These are phyloP conservation scores for Geoglossum glabrum DNA, from an alignment of 495 filamentous ascomycete genomes.

Conservation along the genomic window DNA sequence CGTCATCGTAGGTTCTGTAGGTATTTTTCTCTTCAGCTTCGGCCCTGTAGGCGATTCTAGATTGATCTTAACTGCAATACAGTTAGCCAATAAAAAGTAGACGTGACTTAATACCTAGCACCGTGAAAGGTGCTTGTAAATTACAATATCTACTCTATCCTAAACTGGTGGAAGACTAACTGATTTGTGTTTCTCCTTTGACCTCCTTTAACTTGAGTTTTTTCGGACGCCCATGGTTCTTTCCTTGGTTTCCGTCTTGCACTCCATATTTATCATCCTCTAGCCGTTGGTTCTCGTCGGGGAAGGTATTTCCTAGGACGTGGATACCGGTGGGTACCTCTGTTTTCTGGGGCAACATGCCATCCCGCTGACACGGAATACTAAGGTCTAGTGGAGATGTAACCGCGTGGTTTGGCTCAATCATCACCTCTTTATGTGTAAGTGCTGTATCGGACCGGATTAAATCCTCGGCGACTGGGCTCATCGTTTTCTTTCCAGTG, in stretches of 20 bases:
- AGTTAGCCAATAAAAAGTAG: neutral
- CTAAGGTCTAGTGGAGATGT: neutral
- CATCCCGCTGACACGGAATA: neutral
- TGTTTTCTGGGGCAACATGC: neutral
- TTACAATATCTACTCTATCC: neutral
- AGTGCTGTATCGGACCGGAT: neutral
- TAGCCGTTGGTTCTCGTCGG: neutral
- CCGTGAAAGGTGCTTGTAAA: neutral
- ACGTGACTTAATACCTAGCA: neutral
- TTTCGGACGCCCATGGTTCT: constrained; percentile 23
- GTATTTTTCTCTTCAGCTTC: constrained; percentile 56
- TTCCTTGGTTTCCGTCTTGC: constrained; percentile 20
- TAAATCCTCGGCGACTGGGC: neutral
- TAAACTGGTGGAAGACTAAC: constrained; percentile 25
- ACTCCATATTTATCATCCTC: neutral
- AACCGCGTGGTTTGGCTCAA: neutral
- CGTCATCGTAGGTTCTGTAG: constrained; percentile 82
- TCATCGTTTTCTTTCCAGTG: neutral
- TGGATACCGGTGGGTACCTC: neutral
- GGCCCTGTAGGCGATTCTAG: constrained; percentile 65
- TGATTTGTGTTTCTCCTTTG: constrained; percentile 62
- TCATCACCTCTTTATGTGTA: neutral
- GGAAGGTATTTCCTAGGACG: neutral
- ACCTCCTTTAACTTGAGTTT: constrained; percentile 62
- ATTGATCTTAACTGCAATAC: constrained; percentile 61